Percentiles rank a stretch among this genome's conserved stretches.
These are phyloP conservation scores for Xylaria castorea DNA, from an alignment of 495 filamentous ascomycete species.

Conservation along the genomic window DNA sequence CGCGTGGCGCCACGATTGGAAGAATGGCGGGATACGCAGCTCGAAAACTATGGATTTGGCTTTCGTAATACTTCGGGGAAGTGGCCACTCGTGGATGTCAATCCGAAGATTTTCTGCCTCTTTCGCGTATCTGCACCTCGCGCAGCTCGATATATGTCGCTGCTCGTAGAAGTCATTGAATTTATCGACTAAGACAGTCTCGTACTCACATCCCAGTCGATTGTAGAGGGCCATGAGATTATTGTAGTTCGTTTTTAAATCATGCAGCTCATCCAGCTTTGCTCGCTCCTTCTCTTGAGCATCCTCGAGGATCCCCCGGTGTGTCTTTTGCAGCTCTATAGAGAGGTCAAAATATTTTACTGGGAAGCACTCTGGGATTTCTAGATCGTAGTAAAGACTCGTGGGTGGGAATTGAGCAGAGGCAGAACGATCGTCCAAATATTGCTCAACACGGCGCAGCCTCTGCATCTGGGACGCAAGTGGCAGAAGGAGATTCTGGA, in stretches of 20 bases:
- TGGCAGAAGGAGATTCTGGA: slow-evolving; percentile 60
- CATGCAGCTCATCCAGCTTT: slow-evolving; percentile 55
- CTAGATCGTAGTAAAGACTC: slow-evolving; percentile 46
- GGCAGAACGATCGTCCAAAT: slow-evolving; percentile 49
- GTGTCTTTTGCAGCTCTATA: slow-evolving; percentile 47
- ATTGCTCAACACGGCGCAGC: slow-evolving; percentile 55
- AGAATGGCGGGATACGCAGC: slow-evolving; percentile 51
- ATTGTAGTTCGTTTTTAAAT: slow-evolving; percentile 43
- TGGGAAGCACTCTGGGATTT: slow-evolving; percentile 51
- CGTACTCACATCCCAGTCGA: slow-evolving; percentile 42
- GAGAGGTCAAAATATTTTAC: slow-evolving; percentile 62
- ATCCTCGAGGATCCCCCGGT: slow-evolving; percentile 44
- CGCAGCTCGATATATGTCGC: slow-evolving; percentile 39
- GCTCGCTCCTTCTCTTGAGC: slow-evolving; percentile 40
- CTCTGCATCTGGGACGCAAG: slow-evolving; percentile 57
- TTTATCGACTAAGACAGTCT: slow-evolving; percentile 25
- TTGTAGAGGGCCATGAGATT: slow-evolving; percentile 39
- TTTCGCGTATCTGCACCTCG: slow-evolving; percentile 37
- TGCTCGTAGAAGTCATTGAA: background rate
- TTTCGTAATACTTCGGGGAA: slow-evolving; percentile 48
- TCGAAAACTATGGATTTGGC: slow-evolving; percentile 65
- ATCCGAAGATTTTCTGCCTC: slow-evolving; percentile 54
- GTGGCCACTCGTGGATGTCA: slow-evolving; percentile 65
- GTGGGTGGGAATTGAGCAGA: slow-evolving; percentile 3
- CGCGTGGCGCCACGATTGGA: slow-evolving; percentile 62